phyloP scores from a whole-genome alignment of 805 yeast species.

The Teunomyces stri region DNA sequence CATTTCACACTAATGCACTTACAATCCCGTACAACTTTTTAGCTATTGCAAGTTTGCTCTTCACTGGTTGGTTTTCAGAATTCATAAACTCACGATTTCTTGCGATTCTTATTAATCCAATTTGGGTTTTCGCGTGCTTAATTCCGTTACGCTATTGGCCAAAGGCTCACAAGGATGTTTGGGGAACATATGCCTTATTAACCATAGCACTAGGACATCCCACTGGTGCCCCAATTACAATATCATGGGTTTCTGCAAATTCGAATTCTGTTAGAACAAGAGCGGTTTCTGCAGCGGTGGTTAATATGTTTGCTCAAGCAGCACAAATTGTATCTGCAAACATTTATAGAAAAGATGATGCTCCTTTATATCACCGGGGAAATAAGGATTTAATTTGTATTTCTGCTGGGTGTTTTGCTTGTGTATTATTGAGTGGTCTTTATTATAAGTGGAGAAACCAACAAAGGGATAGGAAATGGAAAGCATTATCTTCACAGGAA shows the following conservation, averaged over 20 bases:
- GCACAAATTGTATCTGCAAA: constrained; percentile 54
- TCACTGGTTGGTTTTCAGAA: constrained; percentile 21
- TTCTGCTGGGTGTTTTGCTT: constrained; percentile 28
- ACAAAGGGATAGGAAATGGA: constrained; percentile 50
- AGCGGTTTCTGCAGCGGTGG: constrained; percentile 63
- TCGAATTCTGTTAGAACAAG: constrained; percentile 62
- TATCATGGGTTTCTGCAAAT: constrained; percentile 61
- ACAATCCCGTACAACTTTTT: constrained; percentile 48
- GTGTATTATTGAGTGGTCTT: constrained; percentile 26
- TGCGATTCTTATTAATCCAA: constrained; percentile 17
- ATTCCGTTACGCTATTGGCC: constrained; percentile 41
- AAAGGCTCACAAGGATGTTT: constrained; percentile 34
- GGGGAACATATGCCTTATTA: constrained; percentile 43
- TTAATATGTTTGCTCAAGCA: constrained; percentile 62
- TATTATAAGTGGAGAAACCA: constrained; percentile 45
- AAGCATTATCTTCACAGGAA: constrained; percentile 47
- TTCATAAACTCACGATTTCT: constrained; percentile 22
- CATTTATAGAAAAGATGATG: constrained; percentile 55
- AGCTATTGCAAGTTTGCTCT: constrained; percentile 19
- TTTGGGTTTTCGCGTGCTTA: constrained; percentile 28
- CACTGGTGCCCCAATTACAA: constrained; percentile 53
- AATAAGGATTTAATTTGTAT: constrained; percentile 42
- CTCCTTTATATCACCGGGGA: constrained; percentile 60
- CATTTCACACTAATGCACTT: constrained; percentile 51
- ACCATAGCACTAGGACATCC: constrained; percentile 44